phyloP scores from a whole-genome alignment of 495 filamentous ascomycete species.

The Neurospora sp. region DNA sequence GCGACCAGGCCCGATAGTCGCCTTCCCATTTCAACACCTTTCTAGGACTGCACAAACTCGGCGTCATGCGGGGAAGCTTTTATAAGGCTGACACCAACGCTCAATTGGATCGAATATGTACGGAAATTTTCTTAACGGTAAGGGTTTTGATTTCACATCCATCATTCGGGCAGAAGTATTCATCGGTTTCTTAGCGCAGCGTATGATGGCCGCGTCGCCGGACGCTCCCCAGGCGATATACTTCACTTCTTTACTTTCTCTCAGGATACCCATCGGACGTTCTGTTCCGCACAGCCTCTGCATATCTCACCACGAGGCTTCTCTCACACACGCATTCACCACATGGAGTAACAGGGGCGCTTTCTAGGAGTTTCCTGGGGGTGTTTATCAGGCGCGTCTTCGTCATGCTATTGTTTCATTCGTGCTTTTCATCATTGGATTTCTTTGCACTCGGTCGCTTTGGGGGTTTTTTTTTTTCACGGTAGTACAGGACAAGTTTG shows the following conservation, averaged over 20 bases:
- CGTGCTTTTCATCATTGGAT: background rate
- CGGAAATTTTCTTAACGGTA: background rate
- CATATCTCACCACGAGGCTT: background rate
- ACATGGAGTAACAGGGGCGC: background rate
- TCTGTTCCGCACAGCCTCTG: background rate
- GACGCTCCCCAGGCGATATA: slow-evolving; percentile 2
- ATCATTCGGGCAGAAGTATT: background rate
- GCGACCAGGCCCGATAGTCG: background rate
- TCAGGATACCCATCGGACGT: slow-evolving; percentile 10
- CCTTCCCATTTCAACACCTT: background rate
- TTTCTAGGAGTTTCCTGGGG: background rate
- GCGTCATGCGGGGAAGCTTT: background rate
- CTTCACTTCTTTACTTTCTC: slow-evolving; percentile 11
- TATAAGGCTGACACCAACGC: background rate
- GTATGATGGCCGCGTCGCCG: background rate
- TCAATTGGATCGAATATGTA: background rate
- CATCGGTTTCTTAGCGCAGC: background rate
- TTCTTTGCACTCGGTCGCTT: background rate
- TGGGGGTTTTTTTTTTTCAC: background rate
- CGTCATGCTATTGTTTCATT: background rate
- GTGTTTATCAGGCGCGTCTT: background rate
- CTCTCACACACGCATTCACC: background rate
- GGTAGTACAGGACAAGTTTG: background rate
- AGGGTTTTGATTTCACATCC: background rate
- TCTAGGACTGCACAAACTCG: background rate